A percentile compares a stretch with the other conserved stretches of the same genome.
These are phyloP conservation scores for Penicillium sp. DNA, from an alignment of 2,329 filamentous ascomycete genomes.

Conservation along the genomic window DNA sequence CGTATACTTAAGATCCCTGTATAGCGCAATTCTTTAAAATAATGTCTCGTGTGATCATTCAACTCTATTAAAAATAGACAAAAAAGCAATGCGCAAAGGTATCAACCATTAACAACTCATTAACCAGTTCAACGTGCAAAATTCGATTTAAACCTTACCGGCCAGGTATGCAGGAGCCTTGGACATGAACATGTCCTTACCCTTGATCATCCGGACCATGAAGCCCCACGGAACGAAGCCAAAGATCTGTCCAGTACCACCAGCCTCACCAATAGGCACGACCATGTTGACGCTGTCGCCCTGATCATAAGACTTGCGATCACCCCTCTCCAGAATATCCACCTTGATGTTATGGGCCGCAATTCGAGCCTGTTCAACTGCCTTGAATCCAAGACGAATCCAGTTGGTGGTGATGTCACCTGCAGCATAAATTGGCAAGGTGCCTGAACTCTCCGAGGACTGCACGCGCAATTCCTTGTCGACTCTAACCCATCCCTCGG, in stretches of 20 bases:
- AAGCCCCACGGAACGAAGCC: constrained; percentile 40
- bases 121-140: neutral
- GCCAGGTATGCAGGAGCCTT: constrained; percentile 20
- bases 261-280: constrained; percentile 28
- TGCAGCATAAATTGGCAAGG: constrained; percentile 29
- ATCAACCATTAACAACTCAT: neutral
- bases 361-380: constrained; percentile 25
- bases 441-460: constrained; percentile 6
- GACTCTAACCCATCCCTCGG: constrained; percentile 51
- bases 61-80: neutral
- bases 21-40: neutral
- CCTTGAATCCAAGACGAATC: constrained; percentile 29
- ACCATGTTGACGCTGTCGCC: constrained; percentile 28
- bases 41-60: neutral
- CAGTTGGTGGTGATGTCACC: constrained; percentile 33
- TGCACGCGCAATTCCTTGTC: constrained; percentile 38
- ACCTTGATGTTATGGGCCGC: constrained; percentile 29
- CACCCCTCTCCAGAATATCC: constrained; percentile 23
- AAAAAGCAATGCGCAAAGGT: neutral
- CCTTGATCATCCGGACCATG: constrained; percentile 47
- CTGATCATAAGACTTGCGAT: constrained; percentile 24
- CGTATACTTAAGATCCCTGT: neutral
- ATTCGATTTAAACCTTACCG: constrained; percentile 13
- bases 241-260: constrained; percentile 33
- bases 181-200: constrained; percentile 41